Evolutionary conservation across 345 rosid species (phyloP), one percentile per base, ranked within the genome.

Genomic region (Theobroma cacao): DNA sequence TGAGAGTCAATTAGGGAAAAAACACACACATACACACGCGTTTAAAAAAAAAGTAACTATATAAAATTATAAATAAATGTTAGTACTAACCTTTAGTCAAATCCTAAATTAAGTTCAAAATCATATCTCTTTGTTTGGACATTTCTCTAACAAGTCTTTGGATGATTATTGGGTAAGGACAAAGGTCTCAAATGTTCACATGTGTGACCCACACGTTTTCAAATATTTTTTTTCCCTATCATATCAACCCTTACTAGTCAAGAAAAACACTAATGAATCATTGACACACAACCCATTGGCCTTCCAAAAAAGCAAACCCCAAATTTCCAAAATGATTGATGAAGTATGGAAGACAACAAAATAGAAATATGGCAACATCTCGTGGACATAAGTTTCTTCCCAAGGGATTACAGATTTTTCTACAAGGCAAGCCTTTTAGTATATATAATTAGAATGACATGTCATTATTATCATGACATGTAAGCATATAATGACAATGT

Each of bases 151-250:
- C 12, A 65, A 20, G 28, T 20, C 15, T 10, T 36, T 20, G 47
- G 69, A 64, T 11, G 20, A 64, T 64, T 8, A 64, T 36, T 20
- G 28, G 47, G 43, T 64, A 64, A 64, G 69, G 7, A 64, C n/a
- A 65, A 65, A 38, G 30, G 30, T n/a, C 6, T 38, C 30, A n/a
- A 11, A 38, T 64, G 47, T n/a, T 36, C 26, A 45, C 26, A 45
- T 15, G 14, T 67, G 72, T 67, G 74, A 13, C 74, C 55, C 74
- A 48, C 56, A 70, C 36, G 15, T 9, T 70, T 70, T 31, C 8
- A 62, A n/a, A n/a, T n/a, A n/a, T n/a, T n/a, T n/a, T 18, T 18
- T 36, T 6, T 4, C 11, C 26, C n/a, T 2, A 14, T 43, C 73
- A 26, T 24, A 43, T 45, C 73, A 66, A 22, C 31, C 31, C 52